phyloP scores from a whole-genome alignment of 23 red algal species.

The Gracilaria domingensis region DNA sequence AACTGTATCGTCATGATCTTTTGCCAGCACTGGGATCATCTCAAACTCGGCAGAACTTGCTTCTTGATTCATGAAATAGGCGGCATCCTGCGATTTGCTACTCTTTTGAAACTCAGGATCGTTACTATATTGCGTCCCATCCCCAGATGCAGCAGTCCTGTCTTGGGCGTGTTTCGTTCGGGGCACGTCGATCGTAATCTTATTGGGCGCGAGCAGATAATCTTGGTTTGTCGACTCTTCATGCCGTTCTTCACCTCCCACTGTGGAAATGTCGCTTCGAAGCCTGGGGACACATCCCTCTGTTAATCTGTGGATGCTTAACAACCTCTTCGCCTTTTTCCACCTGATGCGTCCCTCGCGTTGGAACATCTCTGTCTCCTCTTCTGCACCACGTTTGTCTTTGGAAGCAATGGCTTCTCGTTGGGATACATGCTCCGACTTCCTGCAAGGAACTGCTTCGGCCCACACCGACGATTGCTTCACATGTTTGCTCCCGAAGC shows the following conservation, averaged over 20 bases:
- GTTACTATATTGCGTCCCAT: not conserved
- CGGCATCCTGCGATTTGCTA: no score
- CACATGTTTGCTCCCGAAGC: not conserved
- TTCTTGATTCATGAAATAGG: no score
- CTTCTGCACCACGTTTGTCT: not conserved
- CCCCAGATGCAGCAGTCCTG: not conserved
- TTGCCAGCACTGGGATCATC: no score
- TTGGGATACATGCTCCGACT: not conserved
- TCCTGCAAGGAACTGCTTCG: not conserved
- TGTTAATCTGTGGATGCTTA: not conserved
- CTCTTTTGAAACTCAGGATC: not conserved
- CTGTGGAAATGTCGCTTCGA: not conserved
- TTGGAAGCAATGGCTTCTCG: not conserved
- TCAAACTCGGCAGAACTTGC: no score
- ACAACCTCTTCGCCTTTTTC: not conserved
- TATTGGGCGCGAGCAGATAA: not conserved
- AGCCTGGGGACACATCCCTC: not conserved
- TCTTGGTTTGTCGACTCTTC: not conserved
- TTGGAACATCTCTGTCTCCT: not conserved
- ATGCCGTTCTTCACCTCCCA: not conserved
- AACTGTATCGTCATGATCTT: no score
- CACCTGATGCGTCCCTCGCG: not conserved
- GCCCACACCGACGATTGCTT: not conserved
- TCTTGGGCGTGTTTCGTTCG: not conserved
- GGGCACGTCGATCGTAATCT: not conserved